Evolutionary conservation across 108 stramenopile genomes (phyloP), one percentile per base, ranked within the genome.

Genomic region (Nitzschia palea): DNA sequence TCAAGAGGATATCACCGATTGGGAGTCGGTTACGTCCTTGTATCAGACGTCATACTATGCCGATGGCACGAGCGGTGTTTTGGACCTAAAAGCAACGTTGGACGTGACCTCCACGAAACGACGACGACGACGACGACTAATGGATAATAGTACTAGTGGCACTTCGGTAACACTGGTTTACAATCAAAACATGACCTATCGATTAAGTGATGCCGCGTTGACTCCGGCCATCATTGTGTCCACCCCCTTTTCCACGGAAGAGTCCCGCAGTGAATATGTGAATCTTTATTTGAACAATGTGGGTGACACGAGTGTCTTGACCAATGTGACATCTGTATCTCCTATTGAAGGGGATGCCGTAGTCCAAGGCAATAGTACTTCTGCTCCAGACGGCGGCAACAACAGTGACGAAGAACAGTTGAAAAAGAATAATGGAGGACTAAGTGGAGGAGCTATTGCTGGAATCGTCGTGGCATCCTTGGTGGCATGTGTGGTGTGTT

Each of bases 181-280:
- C 59, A 26, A 18, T 8, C 59, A 60, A 23, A 60, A 2, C 15
- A 37, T 60, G 20, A 9, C 59, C 4, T 60, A 60, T 40, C 59
- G 59, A 9, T 20, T 60, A 26, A 34, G 4, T 9, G 27, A 42
- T 60, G 3, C 25, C 5, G 37, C 40, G 8, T 0, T 43, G 9
- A 25, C 59, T 8, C 22, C 18, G 17, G 36, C 33, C 10, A 12
- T 6, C 8, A 23, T 60, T 26, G 59, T 40, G 32, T 42, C 40
- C 40, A 22, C 20, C 20, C 59, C 59, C 8, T 60, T 60, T 60
- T 1, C 36, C 18, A 60, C 59, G 22, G 40, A 60, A 12, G 20
- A 18, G 1, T 6, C 18, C 2, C 12, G 59, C 22, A 14, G 43
- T 25, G 15, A 60, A 2, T 60, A 60, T 22, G 59, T 60, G 15